Percentiles rank a stretch among this genome's conserved stretches.
phyloP scores from a whole-genome alignment of 2,329 filamentous ascomycete species.

The Lecanicillium sp. region DNA sequence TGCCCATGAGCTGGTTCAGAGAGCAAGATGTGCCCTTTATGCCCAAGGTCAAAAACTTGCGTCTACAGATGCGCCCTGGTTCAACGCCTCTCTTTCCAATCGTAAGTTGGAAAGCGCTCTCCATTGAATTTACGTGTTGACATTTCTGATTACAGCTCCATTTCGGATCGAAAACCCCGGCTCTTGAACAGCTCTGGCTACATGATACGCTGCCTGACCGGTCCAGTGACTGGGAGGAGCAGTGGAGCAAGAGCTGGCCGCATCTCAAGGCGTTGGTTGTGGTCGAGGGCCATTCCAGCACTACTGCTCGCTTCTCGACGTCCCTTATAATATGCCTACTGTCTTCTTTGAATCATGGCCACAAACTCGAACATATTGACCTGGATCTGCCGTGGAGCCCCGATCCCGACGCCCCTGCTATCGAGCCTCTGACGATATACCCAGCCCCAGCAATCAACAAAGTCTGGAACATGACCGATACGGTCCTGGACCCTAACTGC shows the following conservation, averaged over 20 bases:
- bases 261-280: slow-evolving; percentile 26
- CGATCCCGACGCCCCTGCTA: slow-evolving; percentile 3
- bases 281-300: slow-evolving; percentile 17
- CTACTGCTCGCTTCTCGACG: slow-evolving; percentile 7
- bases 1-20: slow-evolving; percentile 19
- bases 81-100: slow-evolving; percentile 15
- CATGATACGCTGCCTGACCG: slow-evolving; percentile 21
- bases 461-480: slow-evolving; percentile 11
- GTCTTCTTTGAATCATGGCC: slow-evolving; percentile 24
- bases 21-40: slow-evolving; percentile 17
- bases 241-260: slow-evolving; percentile 23
- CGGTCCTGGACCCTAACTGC: slow-evolving; percentile 2
- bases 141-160: slow-evolving; percentile 20
- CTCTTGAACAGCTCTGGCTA: slow-evolving; percentile 28
- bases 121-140: not conserved
- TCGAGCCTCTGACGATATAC: slow-evolving; percentile 5
- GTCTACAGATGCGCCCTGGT: slow-evolving; percentile 20
- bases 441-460: slow-evolving; percentile 6
- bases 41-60: slow-evolving; percentile 25
- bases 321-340: slow-evolving; percentile 14
- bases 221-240: slow-evolving; percentile 12
- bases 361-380: slow-evolving; percentile 25
- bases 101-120: slow-evolving; percentile 16
- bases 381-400: slow-evolving; percentile 23
- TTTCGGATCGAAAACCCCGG: slow-evolving; percentile 23